phyloP scores from a whole-genome alignment of 306 rosid genomes.

The Prosopis cineraria region DNA sequence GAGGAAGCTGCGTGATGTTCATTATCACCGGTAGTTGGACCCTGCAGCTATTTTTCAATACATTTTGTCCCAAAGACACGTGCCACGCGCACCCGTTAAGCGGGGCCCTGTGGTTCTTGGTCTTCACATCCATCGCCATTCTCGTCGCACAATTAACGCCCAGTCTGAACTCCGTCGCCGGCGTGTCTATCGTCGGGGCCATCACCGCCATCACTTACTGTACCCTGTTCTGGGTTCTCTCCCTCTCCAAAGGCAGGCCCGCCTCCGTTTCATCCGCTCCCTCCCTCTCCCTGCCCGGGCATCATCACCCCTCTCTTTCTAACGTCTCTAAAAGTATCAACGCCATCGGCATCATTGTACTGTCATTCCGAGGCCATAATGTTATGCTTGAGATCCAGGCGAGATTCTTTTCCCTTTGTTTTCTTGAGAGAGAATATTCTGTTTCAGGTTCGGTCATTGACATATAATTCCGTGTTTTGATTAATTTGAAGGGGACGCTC shows the following conservation, averaged over 20 bases:
- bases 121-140: constrained; percentile 56
- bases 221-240: constrained; percentile 57
- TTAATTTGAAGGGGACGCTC: constrained; percentile 60
- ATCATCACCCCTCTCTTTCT: neutral
- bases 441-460: neutral
- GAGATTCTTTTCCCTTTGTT: neutral
- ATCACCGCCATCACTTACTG: constrained; percentile 40
- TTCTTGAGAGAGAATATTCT: neutral
- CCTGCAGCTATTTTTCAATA: constrained; percentile 43
- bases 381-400: constrained; percentile 80
- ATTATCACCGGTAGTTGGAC: constrained; percentile 52
- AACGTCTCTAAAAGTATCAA: constrained; percentile 35
- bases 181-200: constrained; percentile 56
- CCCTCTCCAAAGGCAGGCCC: constrained; percentile 51
- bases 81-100: constrained; percentile 40
- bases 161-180: constrained; percentile 58
- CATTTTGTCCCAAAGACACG: constrained; percentile 31
- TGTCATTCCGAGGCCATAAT: constrained; percentile 73
- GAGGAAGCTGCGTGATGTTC: constrained; percentile 44
- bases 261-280: constrained; percentile 33
- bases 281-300: neutral
- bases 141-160: constrained; percentile 56
- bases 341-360: constrained; percentile 58
- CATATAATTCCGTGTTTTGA: neutral
- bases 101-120: constrained; percentile 54